These are phyloP conservation scores for Cadophora sp. DNA, from an alignment of 2,329 filamentous ascomycete species.

Conservation along the genomic window DNA sequence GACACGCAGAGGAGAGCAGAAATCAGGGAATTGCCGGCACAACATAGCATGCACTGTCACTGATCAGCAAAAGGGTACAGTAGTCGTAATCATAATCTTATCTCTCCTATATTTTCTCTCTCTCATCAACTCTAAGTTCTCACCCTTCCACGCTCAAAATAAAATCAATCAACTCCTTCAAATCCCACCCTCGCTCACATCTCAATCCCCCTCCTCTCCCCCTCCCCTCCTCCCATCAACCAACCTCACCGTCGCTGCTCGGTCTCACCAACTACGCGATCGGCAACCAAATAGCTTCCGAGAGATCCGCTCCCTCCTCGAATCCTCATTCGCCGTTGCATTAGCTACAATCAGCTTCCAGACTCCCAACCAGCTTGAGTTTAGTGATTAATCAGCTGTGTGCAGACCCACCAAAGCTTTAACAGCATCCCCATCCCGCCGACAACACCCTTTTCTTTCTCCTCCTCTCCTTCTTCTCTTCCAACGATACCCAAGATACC, in stretches of 20 bases:
- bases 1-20: too few relatives aligned
- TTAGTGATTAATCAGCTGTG: conserved; percentile 10
- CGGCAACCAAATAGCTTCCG: conserved; percentile 12
- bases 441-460: neutral
- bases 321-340: conserved; percentile 6
- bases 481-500: conserved; percentile 1
- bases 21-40: neutral
- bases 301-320: conserved; percentile 3
- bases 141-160: neutral
- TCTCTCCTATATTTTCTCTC: neutral
- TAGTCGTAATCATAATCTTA: conserved; percentile 1
- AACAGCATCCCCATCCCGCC: conserved; percentile 2
- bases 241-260: neutral
- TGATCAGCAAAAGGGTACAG: neutral
- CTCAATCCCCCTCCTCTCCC: neutral
- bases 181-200: neutral
- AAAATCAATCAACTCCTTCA: neutral
- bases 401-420: conserved; percentile 5
- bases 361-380: neutral
- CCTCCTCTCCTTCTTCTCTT: neutral
- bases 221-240: neutral
- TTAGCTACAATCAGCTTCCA: neutral
- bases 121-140: neutral
- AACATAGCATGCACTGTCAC: neutral
- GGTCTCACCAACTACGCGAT: neutral